Percentiles rank a stretch among this genome's conserved stretches.
Evolutionary conservation across 1,139 yeast genomes (phyloP).

Genomic region (Diutina ranongensis): DNA sequence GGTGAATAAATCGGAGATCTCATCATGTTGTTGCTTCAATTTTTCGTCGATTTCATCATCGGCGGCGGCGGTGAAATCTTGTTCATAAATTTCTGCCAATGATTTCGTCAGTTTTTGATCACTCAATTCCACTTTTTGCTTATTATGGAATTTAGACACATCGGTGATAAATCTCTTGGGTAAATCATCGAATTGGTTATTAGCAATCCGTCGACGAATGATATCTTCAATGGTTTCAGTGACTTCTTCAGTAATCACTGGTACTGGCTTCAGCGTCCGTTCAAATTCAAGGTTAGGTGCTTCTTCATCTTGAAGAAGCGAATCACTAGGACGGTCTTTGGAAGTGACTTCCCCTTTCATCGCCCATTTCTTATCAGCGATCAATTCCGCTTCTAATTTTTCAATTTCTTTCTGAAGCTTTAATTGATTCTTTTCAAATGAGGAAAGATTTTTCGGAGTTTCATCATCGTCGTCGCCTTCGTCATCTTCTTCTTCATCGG

Average conservation of each 20-base stretch:
- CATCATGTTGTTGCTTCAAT: conserved; percentile 62
- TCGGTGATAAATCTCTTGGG: conserved; percentile 64
- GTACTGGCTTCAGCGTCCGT: conserved; percentile 62
- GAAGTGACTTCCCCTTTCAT: conserved; percentile 87
- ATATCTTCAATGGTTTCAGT: conserved; percentile 83
- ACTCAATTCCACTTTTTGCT: conserved; percentile 50
- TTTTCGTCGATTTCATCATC: conserved; percentile 43
- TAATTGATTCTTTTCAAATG: conserved; percentile 76
- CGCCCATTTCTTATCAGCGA: conserved; percentile 89
- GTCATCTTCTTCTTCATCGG: conserved; percentile 21
- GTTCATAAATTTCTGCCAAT: conserved; percentile 86
- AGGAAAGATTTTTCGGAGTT: conserved; percentile 60
- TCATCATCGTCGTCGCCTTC: too few species aligned
- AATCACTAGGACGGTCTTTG: conserved; percentile 72
- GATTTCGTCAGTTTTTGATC: conserved; percentile 82
- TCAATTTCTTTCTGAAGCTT: conserved; percentile 68
- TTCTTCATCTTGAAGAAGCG: conserved; percentile 41
- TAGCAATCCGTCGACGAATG: conserved; percentile 69
- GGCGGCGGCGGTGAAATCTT: conserved; percentile 48
- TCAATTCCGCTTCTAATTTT: conserved; percentile 71
- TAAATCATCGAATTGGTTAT: conserved; percentile 73
- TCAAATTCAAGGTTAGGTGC: conserved; percentile 29
- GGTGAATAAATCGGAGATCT: conserved; percentile 56
- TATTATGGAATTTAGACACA: conserved; percentile 41
- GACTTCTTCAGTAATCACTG: conserved; percentile 80